Evolutionary conservation across 179 eudicot species (phyloP), one percentile per base, ranked within the genome.

Genomic region (Heliamphora pulchella): DNA sequence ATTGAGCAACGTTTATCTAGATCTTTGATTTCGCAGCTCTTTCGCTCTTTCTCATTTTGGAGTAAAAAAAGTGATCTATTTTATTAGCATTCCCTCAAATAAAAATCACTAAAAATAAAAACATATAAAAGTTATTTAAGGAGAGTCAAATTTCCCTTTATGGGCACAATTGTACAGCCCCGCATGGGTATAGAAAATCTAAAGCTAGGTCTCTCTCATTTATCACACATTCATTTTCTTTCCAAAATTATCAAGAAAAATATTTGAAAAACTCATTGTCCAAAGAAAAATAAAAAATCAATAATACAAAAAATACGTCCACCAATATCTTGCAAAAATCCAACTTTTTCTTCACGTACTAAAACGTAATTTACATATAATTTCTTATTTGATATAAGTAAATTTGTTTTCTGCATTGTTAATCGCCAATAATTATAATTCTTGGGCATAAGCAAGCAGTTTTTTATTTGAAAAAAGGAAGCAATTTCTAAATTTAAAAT

Each of bases 121-220:
- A 5, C 41, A 51, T 63, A 51, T 51, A 55, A 74, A 18, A 8
- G 41, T 2, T 80, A 65, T 80, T 80, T 48, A 72, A 14, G 41
- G 44, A 51, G 10, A 63, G 17, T 61, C 58, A 62, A 20, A 55
- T 31, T 41, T 63, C 18, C 10, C 15, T 76, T 4, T 18, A n/a
- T 61, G 15, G 22, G 61, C 46, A 71, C 41, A 18, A 46, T 5
- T 72, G n/a, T 53, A 5, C 2, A 73, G 48, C 62, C 22, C 41
- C 18, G 0, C 31, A 50, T 8, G 43, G n/a, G 47, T 39, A 8
- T 64, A 4, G 18, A 53, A 22, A 53, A n/a, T 73, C 4, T 0
- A 55, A 53, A 22, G 17, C 10, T 22, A 65, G 31, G 10, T 20
- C 8, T 6, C 20, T n/a, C 39, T 4, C 68, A 63, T 11, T n/a